Evolutionary conservation across 2,329 filamentous ascomycete species (phyloP).

Genomic region (Ascochyta koolunga): DNA sequence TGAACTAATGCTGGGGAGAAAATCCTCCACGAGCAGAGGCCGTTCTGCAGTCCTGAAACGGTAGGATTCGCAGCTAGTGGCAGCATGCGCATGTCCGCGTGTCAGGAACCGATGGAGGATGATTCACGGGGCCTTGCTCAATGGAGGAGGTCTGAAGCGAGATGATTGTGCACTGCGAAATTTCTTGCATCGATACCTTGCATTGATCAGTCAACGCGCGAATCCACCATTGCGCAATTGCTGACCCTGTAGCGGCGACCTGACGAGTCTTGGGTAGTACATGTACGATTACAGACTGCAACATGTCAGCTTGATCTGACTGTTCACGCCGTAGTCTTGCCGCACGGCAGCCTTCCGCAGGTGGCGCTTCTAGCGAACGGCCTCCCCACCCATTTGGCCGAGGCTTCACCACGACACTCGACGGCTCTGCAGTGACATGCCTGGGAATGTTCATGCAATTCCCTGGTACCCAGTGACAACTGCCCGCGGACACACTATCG

Average conservation of each 20-base stretch:
- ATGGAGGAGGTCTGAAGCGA: slow-evolving; percentile 15
- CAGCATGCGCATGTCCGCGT: not conserved
- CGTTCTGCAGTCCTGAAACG: slow-evolving; percentile 2
- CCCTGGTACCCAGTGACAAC: slow-evolving; percentile 10
- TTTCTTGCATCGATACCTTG: slow-evolving; percentile 6
- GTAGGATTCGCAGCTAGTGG: slow-evolving; percentile 2
- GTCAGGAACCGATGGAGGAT: slow-evolving; percentile 5
- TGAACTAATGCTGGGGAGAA: slow-evolving; percentile 3
- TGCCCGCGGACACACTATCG: slow-evolving; percentile 7
- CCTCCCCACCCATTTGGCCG: slow-evolving; percentile 10
- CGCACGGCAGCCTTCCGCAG: slow-evolving; percentile 9
- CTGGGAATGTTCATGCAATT: not conserved
- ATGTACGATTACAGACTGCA: not conserved
- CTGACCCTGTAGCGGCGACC: not conserved
- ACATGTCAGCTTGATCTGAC: slow-evolving; percentile 8
- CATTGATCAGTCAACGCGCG: not conserved
- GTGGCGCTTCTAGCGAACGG: slow-evolving; percentile 8
- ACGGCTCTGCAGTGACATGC: slow-evolving; percentile 1
- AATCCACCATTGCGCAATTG: slow-evolving; percentile 7
- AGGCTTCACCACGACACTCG: not conserved
- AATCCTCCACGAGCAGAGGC: slow-evolving; percentile 13
- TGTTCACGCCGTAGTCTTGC: not conserved
- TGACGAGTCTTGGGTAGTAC: not conserved
- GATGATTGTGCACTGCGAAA: not conserved
- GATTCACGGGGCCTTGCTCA: slow-evolving; percentile 2